Base-by-base conservation (phyloP, 2,329 filamentous ascomycete species). In the Fonsecaea erecta region DNA sequence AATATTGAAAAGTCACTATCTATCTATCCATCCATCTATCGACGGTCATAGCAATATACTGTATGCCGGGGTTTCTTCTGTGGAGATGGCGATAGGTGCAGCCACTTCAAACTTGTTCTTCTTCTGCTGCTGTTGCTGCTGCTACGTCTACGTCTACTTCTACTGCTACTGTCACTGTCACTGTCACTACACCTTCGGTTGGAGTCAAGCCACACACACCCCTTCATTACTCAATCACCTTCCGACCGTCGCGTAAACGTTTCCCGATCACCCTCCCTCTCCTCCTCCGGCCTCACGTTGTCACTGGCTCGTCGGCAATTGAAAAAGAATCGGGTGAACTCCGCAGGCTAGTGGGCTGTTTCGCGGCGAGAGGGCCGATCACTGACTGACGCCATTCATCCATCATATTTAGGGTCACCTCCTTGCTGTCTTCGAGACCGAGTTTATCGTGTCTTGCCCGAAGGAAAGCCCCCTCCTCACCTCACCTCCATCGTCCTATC, bases 241-340 rank as follows among this genome's bases (percentile, higher is more conserved):
- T n/a, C n/a, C n/a, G n/a, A n/a, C n/a, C n/a, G n/a, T n/a, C 43
- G 43, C 18, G 18, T 48, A 48, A 48, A 48, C 21, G 43, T 48
- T 24, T 48, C 43, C 43, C 43, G 43, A 24, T 3, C 18, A 11
- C 18, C 16, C 37, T 16, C 18, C 16, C 37, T 30, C 37, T 40
- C 16, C 37, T 30, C 28, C 28, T 8, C 28, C 3, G 28, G 28
- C n/a, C 11, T n/a, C 26, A n/a, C 26, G 16, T 52, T 3, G 28
- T 52, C 9, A 60, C 28, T 60, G 57, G 57, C 34, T 16, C 43
- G 46, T 60, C 57, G 57, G 57, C 57, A 60, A 60, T 60, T 60
- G 57, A 60, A 16, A 51, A 34, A 9, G 12, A 12, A 26, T 18
- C 9, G 11, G 40, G 24, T 9, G 16, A 18, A 34, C 18, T 55